Percentiles rank a stretch among this genome's conserved stretches.
Conservation (phyloP, 768 basidiomycete species). For the Hygrophoropsis aurantiaca region DNA sequence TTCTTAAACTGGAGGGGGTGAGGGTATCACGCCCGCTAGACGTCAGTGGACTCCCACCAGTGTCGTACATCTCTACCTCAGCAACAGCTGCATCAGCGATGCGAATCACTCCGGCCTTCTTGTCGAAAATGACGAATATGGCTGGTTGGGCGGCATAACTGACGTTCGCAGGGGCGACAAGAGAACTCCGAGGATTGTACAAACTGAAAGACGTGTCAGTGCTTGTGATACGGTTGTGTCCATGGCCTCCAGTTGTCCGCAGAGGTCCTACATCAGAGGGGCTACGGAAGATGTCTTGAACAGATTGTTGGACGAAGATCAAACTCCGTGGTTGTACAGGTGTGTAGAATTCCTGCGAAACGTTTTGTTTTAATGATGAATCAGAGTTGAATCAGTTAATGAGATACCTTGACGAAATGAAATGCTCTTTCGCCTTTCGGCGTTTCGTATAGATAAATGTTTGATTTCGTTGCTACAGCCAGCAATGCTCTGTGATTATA, state of each 20-base stretch:
- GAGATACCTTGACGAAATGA: conserved; percentile 71
- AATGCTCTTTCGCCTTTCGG: conserved; percentile 83
- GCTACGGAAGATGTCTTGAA: conserved; percentile 50
- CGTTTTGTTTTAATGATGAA: background rate
- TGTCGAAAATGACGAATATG: conserved; percentile 84
- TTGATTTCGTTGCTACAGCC: conserved; percentile 73
- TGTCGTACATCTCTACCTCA: conserved; percentile 66
- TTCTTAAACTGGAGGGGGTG: conserved; percentile 25
- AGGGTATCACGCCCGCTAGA: conserved; percentile 21
- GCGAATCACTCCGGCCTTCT: conserved; percentile 84
- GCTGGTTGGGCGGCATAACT: conserved; percentile 71
- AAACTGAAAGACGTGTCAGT: conserved; percentile 35
- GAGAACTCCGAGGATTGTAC: conserved; percentile 22
- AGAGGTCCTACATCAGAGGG: conserved; percentile 38
- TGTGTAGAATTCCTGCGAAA: conserved; percentile 75
- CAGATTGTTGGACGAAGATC: conserved; percentile 68
- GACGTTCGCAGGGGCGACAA: conserved; percentile 32
- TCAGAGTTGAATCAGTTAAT: background rate
- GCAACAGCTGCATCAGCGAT: conserved; percentile 78
- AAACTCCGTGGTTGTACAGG: conserved; percentile 67
- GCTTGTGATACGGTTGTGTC: conserved; percentile 46
- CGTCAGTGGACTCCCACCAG: conserved; percentile 8
- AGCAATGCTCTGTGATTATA: conserved; percentile 53
- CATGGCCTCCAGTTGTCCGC: conserved; percentile 18
- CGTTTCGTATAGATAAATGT: conserved; percentile 77